phyloP scores from a whole-genome alignment of 495 filamentous ascomycete genomes.

The Neurospora intermedia region DNA sequence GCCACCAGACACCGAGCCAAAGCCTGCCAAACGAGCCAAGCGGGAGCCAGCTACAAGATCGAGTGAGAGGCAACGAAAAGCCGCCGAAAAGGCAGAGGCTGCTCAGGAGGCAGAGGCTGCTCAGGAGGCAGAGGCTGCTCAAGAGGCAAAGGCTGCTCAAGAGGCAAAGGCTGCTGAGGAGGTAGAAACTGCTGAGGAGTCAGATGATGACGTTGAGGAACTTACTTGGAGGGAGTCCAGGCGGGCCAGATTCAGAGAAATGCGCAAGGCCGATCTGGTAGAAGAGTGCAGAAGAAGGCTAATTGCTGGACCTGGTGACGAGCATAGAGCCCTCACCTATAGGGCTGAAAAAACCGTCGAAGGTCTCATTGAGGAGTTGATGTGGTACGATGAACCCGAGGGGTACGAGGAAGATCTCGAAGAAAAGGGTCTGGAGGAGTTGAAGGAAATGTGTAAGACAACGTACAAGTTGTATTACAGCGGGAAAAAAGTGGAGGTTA shows the following conservation, averaged over 20 bases:
- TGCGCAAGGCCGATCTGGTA: neutral
- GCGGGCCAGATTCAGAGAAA: neutral
- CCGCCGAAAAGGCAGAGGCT: neutral
- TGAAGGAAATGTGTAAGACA: neutral
- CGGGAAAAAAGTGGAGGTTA: neutral
- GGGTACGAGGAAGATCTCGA: neutral
- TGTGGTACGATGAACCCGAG: neutral
- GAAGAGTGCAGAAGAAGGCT: neutral
- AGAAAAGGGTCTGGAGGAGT: neutral
- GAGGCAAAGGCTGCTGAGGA: neutral
- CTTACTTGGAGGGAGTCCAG: neutral
- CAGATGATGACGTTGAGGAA: neutral
- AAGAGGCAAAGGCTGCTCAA: neutral
- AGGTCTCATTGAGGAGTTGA: neutral
- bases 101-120: neutral
- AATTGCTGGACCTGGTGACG: neutral
- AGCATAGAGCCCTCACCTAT: neutral
- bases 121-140: neutral
- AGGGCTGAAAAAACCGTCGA: neutral
- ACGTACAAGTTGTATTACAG: neutral
- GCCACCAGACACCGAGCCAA: neutral
- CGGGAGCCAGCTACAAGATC: neutral
- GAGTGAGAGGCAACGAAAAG: neutral
- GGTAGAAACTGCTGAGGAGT: neutral
- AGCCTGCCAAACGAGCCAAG: neutral